A percentile compares a stretch with the other conserved stretches of the same genome.
phyloP scores from a whole-genome alignment of 805 yeast species.

The Cyberlindnera misumaiensis region DNA sequence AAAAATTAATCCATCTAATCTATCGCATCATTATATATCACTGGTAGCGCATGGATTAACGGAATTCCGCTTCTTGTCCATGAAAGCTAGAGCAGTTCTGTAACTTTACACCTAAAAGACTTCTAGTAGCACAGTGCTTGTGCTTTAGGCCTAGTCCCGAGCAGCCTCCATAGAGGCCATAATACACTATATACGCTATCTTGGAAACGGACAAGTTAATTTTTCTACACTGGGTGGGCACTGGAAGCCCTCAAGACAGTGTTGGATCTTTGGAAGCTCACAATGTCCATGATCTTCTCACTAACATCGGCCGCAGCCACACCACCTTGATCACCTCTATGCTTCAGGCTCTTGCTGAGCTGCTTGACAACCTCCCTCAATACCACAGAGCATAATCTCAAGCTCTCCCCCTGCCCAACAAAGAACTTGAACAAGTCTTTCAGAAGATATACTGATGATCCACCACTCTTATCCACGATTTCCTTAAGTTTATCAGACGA shows the following conservation, averaged over 20 bases:
- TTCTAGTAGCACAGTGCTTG: too few relatives aligned
- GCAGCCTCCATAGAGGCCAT: too few relatives aligned
- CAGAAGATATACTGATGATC: constrained; percentile 30
- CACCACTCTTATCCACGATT: constrained; percentile 32
- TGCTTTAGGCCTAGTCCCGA: too few relatives aligned
- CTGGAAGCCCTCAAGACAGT: constrained; percentile 2
- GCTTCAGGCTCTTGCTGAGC: constrained; percentile 6
- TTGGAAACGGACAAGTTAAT: too few relatives aligned
- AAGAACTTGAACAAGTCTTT: constrained; percentile 39
- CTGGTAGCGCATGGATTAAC: too few relatives aligned
- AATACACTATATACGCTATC: too few relatives aligned
- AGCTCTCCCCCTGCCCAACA: constrained; percentile 33
- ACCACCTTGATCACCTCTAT: constrained; percentile 1
- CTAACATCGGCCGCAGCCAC: neutral
- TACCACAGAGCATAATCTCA: constrained; percentile 28
- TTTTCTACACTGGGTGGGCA: too few relatives aligned
- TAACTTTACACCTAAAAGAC: too few relatives aligned
- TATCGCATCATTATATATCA: too few relatives aligned
- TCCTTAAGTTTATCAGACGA: constrained; percentile 31
- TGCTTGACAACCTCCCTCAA: constrained; percentile 30
- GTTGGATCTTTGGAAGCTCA: constrained; percentile 6
- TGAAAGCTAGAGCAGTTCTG: too few relatives aligned
- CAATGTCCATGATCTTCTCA: constrained; percentile 6
- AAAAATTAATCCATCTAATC: too few relatives aligned
- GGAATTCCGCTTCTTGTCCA: too few relatives aligned